Evolutionary conservation across 169 alveolate species (phyloP).

Genomic region (Amoebophrya sp.): DNA sequence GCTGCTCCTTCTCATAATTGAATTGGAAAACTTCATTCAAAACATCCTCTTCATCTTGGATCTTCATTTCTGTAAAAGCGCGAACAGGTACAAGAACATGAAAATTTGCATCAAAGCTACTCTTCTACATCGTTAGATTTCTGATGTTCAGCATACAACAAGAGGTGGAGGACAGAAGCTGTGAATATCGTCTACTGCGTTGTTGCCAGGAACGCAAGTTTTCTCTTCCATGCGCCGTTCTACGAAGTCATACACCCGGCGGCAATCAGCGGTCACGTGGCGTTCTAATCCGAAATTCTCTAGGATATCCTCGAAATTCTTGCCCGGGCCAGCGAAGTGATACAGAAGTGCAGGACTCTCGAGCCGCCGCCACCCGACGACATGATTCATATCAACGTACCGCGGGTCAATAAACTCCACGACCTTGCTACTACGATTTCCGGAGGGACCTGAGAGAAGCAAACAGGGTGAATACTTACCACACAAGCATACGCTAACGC

Average conservation of each 20-base stretch:
- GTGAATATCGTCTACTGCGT: not conserved
- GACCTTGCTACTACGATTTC: not conserved
- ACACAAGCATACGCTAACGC: no score
- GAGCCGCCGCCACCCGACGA: constrained; percentile 18
- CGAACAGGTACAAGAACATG: no score
- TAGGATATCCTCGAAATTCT: constrained; percentile 18
- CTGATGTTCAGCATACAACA: constrained; percentile 30
- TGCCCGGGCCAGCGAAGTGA: constrained; percentile 35
- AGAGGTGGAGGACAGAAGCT: constrained; percentile 32
- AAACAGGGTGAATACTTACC: no score
- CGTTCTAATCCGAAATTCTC: not conserved
- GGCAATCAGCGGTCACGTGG: not conserved
- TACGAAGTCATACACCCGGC: constrained; percentile 1
- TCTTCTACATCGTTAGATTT: no score
- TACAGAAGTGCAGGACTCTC: not conserved
- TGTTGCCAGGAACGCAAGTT: constrained; percentile 2
- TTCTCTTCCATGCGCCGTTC: not conserved
- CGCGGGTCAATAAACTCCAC: constrained; percentile 23
- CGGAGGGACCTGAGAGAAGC: constrained; percentile 28
- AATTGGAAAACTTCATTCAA: no score
- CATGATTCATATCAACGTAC: constrained; percentile 20
- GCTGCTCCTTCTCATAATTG: no score
- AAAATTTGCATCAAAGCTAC: no score
- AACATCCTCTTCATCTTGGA: no score
- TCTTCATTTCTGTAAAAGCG: no score